A percentile compares a stretch with the other conserved stretches of the same genome.
Evolutionary conservation across 1,284 basidiomycete genomes (phyloP).

Genomic region (Puccinia coronata): DNA sequence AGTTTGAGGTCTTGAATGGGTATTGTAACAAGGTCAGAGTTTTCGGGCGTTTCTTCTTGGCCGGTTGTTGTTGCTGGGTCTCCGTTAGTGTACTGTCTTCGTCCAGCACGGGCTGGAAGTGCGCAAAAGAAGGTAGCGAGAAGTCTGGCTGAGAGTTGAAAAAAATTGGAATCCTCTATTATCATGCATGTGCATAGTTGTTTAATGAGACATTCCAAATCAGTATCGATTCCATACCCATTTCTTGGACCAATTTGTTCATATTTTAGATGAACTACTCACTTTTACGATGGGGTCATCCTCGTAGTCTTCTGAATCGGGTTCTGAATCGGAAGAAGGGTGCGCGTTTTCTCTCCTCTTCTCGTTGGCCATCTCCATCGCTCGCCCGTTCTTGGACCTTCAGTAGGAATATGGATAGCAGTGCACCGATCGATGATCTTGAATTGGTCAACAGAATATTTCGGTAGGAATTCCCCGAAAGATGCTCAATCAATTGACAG

Average conservation of each 20-base stretch:
- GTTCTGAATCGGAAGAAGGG: neutral
- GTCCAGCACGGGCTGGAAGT: conserved; percentile 44
- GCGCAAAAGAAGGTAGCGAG: conserved; percentile 41
- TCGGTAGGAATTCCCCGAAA: too few species aligned
- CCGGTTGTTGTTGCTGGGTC: neutral
- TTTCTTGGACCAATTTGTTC: too few species aligned
- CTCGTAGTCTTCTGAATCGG: neutral
- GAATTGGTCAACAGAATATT: too few species aligned
- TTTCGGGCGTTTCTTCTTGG: conserved; percentile 32
- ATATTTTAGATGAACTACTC: too few species aligned
- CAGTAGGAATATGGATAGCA: too few species aligned
- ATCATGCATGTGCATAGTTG: too few species aligned
- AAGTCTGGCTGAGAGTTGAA: conserved; percentile 47
- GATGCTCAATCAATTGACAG: too few species aligned
- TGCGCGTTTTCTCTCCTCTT: neutral
- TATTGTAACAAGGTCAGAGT: conserved; percentile 56
- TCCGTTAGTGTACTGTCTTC: conserved; percentile 21
- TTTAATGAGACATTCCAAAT: too few species aligned
- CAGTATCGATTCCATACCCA: too few species aligned
- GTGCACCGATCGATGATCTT: too few species aligned
- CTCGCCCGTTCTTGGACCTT: too few species aligned
- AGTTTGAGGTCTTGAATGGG: conserved; percentile 54
- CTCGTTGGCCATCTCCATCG: too few species aligned
- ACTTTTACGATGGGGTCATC: conserved; percentile 11
- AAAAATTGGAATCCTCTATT: conserved; percentile 47